Percentiles rank a stretch among this genome's conserved stretches.
Conservation (phyloP, 306 rosid species). For the Cucumis hystrix region DNA sequence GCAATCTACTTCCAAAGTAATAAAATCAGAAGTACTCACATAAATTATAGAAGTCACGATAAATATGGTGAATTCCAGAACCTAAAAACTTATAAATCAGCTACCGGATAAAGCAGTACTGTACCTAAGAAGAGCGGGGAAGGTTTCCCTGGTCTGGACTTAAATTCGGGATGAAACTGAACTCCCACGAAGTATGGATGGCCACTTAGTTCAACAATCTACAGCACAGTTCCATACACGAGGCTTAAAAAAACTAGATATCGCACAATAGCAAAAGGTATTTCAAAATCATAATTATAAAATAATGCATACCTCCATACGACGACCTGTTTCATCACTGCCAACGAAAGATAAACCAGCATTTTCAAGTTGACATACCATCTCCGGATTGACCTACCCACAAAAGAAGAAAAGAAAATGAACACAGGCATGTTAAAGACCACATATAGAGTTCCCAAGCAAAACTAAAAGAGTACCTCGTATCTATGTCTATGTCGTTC, state of each 20-base stretch:
- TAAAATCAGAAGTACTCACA: not conserved
- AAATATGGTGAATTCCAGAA: not conserved
- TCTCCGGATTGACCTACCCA: slow-evolving; percentile 32
- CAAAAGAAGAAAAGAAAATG: not conserved
- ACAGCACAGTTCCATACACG: slow-evolving; percentile 6
- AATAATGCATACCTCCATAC: slow-evolving; percentile 31
- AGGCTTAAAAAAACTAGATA: not conserved
- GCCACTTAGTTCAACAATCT: slow-evolving; percentile 73
- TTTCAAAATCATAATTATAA: not conserved
- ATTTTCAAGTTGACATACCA: slow-evolving; percentile 32
- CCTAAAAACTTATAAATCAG: not conserved
- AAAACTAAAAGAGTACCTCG: slow-evolving; percentile 18
- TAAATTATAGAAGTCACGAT: not conserved
- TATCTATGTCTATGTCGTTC: slow-evolving; percentile 47
- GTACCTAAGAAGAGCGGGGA: slow-evolving; percentile 77
- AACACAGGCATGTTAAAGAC: not conserved
- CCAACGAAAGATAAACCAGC: slow-evolving; percentile 31
- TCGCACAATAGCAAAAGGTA: not conserved
- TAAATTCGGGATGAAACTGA: slow-evolving; percentile 91
- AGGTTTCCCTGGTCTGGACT: slow-evolving; percentile 82
- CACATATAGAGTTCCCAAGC: not conserved
- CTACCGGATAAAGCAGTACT: not conserved
- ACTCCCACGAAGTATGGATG: slow-evolving; percentile 88
- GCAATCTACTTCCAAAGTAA: not conserved
- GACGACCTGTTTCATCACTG: slow-evolving; percentile 29